Percentiles rank a stretch among this genome's conserved stretches.
These are phyloP conservation scores for Colletotrichum echinochloae DNA, from an alignment of 2,329 filamentous ascomycete species.

Conservation along the genomic window DNA sequence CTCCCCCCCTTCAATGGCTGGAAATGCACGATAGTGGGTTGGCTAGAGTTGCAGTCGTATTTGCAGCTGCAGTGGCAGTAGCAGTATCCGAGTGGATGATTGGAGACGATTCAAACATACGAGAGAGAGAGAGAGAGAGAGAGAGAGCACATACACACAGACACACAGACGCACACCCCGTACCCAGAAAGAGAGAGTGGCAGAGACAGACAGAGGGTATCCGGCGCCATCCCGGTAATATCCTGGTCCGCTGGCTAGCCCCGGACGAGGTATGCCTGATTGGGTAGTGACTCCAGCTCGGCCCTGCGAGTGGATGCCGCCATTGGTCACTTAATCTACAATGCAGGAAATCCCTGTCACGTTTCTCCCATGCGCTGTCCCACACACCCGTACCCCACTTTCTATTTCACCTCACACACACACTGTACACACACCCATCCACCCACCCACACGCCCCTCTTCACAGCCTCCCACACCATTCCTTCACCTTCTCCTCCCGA, in stretches of 20 bases:
- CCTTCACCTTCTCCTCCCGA: neutral
- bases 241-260: conserved; percentile 58
- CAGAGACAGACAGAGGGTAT: conserved; percentile 19
- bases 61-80: neutral
- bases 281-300: conserved; percentile 61
- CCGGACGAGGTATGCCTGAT: conserved; percentile 61
- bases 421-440: too few relatives aligned
- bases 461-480: neutral
- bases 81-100: conserved; percentile 18
- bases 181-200: neutral
- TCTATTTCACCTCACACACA: neutral
- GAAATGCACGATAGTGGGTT: conserved; percentile 3
- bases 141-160: neutral
- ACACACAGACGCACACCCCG: too few relatives aligned
- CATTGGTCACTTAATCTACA: conserved; percentile 67
- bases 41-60: neutral
- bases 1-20: conserved; percentile 17
- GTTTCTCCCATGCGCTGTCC: conserved; percentile 64
- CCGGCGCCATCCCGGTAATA: conserved; percentile 47
- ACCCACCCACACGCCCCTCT: neutral
- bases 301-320: conserved; percentile 49
- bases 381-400: conserved; percentile 41
- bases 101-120: neutral
- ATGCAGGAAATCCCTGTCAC: conserved; percentile 61
- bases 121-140: conserved; percentile 7